These are phyloP conservation scores for Trichoderma erinaceum DNA, from an alignment of 495 filamentous ascomycete species.

Conservation along the genomic window DNA sequence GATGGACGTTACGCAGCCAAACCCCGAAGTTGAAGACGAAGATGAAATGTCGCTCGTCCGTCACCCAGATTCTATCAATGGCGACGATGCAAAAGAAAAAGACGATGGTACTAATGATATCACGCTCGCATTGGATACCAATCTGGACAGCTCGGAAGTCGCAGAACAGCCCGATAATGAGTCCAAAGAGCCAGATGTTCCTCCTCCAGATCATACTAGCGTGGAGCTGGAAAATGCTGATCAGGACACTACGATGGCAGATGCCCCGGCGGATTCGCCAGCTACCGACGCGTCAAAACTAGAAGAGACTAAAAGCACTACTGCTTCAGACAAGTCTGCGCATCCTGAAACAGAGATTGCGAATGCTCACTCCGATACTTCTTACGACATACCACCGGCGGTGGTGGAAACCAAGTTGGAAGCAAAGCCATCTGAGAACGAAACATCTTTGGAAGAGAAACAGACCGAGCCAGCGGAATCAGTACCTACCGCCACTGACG, in stretches of 20 bases:
- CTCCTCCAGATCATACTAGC: neutral
- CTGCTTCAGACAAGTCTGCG: neutral
- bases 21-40: neutral
- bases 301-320: neutral
- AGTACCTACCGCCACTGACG: constrained; percentile 31
- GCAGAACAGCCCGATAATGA: neutral
- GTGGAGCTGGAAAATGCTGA: neutral
- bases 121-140: neutral
- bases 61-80: neutral
- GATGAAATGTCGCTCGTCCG: constrained; percentile 13
- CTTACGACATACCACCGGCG: neutral
- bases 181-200: neutral
- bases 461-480: constrained; percentile 34
- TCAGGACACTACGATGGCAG: neutral
- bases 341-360: neutral
- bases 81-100: neutral
- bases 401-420: neutral
- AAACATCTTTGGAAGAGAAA: constrained; percentile 4
- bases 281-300: neutral
- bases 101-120: neutral
- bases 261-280: neutral
- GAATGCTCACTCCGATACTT: neutral
- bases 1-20: constrained; percentile 23
- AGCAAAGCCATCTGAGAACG: neutral
- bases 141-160: neutral